Evolutionary conservation across 345 rosid species (phyloP), one percentile per base, ranked within the genome.

Genomic region (Murraya paniculata): DNA sequence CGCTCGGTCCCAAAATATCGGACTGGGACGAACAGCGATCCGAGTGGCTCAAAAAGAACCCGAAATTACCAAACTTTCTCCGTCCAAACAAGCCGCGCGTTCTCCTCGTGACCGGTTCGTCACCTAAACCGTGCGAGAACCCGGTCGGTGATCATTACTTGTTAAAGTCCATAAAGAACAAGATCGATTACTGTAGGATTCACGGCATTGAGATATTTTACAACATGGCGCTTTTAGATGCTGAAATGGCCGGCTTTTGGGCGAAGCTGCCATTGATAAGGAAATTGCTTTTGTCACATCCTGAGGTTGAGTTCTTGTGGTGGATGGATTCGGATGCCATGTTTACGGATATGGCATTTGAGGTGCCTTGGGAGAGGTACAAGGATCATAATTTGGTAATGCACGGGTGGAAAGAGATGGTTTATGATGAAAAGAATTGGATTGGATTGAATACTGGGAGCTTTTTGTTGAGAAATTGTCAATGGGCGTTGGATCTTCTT

Each of bases 401-500:
- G 90, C 92, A 89, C 80, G 92, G 92, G 4, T 89, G 92, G 92
- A 87, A 89, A 48, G 92, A 89, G 78, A 89, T 89, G 92, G 87
- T 89, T 8, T 89, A 89, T 31, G 90, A 89, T 75, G 72, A 89
- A 64, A 89, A 86, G 79, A 89, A 89, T 53, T 89, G 92, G 92
- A 89, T 89, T 75, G 92, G 92, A 19, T 83, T 89, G 83, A 89
- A 89, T 56, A 89, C 92, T 0, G 92, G 92, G 21, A 87, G 90
- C 69, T 89, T 89, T 69, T 68, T 89, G 81, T 77, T 89, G 80
- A 84, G 92, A 68, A 89, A 89, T 77, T 45, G 78, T 5, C 92
- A 89, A 62, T 89, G 92, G 92, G 76, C 89, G 1, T 67, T 89
- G 82, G 90, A 89, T 74, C 36, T 89, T 55, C 81, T 89, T 13